These are phyloP conservation scores for Gautieria morchelliformis DNA, from an alignment of 768 basidiomycete species.

Conservation along the genomic window DNA sequence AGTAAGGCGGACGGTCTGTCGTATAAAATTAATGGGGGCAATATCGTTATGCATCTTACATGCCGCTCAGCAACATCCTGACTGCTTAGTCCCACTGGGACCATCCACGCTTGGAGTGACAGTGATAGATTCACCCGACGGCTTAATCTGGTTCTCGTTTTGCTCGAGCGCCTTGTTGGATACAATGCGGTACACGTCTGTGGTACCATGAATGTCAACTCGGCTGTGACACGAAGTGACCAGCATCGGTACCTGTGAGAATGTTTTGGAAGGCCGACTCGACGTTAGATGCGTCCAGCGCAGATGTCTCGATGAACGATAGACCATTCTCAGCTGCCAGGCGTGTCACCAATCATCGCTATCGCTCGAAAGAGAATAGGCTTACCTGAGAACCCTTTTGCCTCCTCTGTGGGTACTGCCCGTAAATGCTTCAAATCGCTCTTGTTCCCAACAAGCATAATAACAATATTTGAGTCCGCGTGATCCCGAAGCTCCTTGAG, in stretches of 20 bases:
- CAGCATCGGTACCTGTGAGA: constrained; percentile 58
- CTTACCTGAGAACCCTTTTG: constrained; percentile 81
- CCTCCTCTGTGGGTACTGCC: constrained; percentile 96
- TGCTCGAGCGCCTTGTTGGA: constrained; percentile 93
- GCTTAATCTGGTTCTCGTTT: constrained; percentile 65
- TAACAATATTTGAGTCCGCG: constrained; percentile 86
- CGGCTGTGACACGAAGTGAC: not conserved
- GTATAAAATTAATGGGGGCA: not conserved
- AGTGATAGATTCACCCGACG: constrained; percentile 72
- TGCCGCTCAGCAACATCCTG: constrained; percentile 26
- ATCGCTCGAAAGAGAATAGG: constrained; percentile 11
- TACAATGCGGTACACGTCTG: constrained; percentile 96
- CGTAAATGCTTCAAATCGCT: constrained; percentile 97
- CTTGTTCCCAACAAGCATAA: constrained; percentile 98
- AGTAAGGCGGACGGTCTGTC: not conserved
- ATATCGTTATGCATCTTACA: not conserved
- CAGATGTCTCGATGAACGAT: constrained; percentile 97
- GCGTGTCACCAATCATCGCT: not conserved
- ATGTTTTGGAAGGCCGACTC: constrained; percentile 97
- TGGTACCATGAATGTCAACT: constrained; percentile 1
- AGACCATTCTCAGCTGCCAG: constrained; percentile 75
- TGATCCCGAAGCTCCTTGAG: constrained; percentile 95
- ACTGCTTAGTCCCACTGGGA: constrained; percentile 25
- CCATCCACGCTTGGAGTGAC: constrained; percentile 58
- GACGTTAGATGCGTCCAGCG: constrained; percentile 98